These are phyloP conservation scores for Chlorella sp. DNA, from an alignment of 139 green algal genomes.

Conservation along the genomic window DNA sequence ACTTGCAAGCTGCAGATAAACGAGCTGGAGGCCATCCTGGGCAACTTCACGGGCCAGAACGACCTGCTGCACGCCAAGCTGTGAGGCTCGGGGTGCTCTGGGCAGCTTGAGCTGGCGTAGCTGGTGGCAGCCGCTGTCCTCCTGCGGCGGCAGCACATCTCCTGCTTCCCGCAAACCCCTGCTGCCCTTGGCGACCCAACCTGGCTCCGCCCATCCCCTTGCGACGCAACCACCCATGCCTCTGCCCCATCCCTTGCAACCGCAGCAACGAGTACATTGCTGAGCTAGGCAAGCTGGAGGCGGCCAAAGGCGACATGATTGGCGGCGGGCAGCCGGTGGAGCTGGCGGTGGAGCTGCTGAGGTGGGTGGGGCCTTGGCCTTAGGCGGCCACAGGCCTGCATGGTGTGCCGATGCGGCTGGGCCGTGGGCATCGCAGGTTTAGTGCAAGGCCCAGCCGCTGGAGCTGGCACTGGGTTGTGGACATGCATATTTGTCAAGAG, in stretches of 20 bases:
- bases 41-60: constrained; percentile 17
- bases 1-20: not conserved
- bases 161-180: too few species aligned
- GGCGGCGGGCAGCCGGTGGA: constrained; percentile 8
- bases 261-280: constrained; percentile 23
- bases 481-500: too few species aligned
- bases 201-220: too few species aligned
- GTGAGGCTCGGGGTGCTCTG: not conserved
- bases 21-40: constrained; percentile 23
- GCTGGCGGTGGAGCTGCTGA: constrained; percentile 20
- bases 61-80: constrained; percentile 29
- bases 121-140: not conserved
- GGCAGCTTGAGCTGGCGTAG: not conserved
- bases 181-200: too few species aligned
- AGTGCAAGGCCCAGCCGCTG: too few species aligned
- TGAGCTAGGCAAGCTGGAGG: constrained; percentile 3
- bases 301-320: constrained; percentile 14
- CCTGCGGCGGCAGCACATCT: too few species aligned
- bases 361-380: not conserved
- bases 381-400: too few species aligned
- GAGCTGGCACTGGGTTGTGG: too few species aligned
- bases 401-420: too few species aligned
- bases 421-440: too few species aligned
- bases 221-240: not conserved
- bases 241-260: not conserved